Base-by-base conservation (phyloP, 495 filamentous ascomycete genomes). In the Xylaria curta region DNA sequence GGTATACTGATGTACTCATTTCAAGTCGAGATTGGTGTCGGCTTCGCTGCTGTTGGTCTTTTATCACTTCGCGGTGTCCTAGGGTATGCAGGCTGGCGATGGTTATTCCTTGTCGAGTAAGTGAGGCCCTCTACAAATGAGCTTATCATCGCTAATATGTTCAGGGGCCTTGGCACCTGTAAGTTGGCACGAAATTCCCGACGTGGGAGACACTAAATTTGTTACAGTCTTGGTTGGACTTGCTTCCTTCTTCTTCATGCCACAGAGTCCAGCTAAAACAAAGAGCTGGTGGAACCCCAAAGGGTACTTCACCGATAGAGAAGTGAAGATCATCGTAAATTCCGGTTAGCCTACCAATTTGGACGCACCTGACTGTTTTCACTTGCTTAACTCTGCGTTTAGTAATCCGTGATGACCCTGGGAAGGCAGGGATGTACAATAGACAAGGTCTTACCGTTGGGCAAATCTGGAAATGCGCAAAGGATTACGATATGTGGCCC, bases 281-380 rank as follows among this genome's bases (percentile, higher is more conserved):
- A 84, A 83, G 26, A 90, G 88, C 49, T 84, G 85, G 78, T 88
- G 74, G 74, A 76, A 76, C 19, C 74, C 74, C 69, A 85, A 92
- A 17, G 91, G 91, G 6, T 93, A 91, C 88, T 93, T 93, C 76
- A 87, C 78, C 5, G 90, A 91, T 59, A 82, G 74, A 4, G 89
- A 92, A 75, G 88, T 90, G 74, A 85, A 81, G n/a, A 92, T 94
- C 68, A 87, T 94, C n/a, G 90, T 93, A 10, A 94, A 92, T 70
- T 88, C 92, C 3, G 74, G 74, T 76, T 47, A 64, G 65, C 21
- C 13, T 51, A 12, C 49, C 15, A 24, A 17, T 69, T 31, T 26
- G 13, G 47, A 62, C 9, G 12, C 44, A 51, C 9, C 21, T 49
- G 40, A 28, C 33, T 51, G 1, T 40, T 31, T 4, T 59, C 9